Evolutionary conservation across 352 stramenopile genomes (phyloP).

Genomic region (Globisporangium nagaii): DNA sequence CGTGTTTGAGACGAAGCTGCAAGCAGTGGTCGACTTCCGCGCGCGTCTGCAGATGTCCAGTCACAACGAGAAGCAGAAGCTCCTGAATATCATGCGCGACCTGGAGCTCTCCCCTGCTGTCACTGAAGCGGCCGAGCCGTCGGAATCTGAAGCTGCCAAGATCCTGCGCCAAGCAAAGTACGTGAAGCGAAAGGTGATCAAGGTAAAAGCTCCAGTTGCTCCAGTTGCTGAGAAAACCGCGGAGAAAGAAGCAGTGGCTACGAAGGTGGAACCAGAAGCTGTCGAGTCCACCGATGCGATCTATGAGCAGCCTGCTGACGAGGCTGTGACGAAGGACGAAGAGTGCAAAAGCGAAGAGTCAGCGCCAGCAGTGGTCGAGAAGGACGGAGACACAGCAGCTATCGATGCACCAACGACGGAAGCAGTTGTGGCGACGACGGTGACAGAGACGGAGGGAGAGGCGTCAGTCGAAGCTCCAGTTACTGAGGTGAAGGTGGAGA

Average conservation of each 20-base stretch:
- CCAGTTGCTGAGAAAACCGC: not conserved
- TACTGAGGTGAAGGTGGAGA: not conserved
- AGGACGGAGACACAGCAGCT: not conserved
- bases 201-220: slow-evolving; percentile 1
- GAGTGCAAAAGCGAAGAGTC: slow-evolving; percentile 5
- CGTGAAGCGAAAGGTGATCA: slow-evolving; percentile 15
- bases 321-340: not conserved
- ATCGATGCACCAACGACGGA: too few species aligned
- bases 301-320: not conserved
- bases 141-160: slow-evolving; percentile 3
- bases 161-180: slow-evolving; percentile 15
- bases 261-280: not conserved
- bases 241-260: not conserved
- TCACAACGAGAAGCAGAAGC: slow-evolving; percentile 64
- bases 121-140: not conserved
- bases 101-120: slow-evolving; percentile 14
- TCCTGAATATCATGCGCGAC: slow-evolving; percentile 34
- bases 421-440: too few species aligned
- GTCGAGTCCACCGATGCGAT: not conserved
- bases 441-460: not conserved
- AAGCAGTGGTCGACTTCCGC: slow-evolving; percentile 68
- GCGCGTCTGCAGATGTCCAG: slow-evolving; percentile 68
- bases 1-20: slow-evolving; percentile 50
- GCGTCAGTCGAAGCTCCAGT: not conserved
- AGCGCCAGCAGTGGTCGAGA: not conserved